Evolutionary conservation across 176 grass and related monocot species (phyloP), one percentile per base, ranked within the genome.

Genomic region (Oropetium thomaeum): DNA sequence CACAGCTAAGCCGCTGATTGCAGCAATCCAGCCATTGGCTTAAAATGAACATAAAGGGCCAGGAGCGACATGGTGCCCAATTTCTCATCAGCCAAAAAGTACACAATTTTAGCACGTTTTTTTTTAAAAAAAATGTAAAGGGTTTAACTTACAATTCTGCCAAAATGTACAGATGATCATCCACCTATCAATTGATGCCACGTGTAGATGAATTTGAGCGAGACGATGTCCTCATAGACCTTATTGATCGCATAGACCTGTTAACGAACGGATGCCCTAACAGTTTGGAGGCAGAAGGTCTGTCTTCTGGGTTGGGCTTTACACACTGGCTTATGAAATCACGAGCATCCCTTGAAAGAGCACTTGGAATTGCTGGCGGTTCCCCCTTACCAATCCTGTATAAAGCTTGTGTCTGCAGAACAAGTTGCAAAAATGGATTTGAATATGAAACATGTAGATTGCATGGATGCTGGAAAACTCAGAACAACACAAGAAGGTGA

Each of bases 301-400:
- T 89, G 22, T 85, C 90, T 20, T 90, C 72, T 47, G 90, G 90
- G 58, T 82, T 90, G 31, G 75, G 51, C 67, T 87, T 78, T 37
- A 93, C 87, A 43, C 90, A 93, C 53, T 82, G 78, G 54, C 84
- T 76, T 41, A 93, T 93, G 32, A 93, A 93, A 90, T 93, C 84
- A 57, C 84, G 87, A 31, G 90, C 90, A 76, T 89, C 87, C 79
- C 54, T 71, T 9, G 90, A 90, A 52, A 93, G 58, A 25, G 3
- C 0, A 58, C 27, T 84, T 29, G 90, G 90, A 79, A 93, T 82
- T 28, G 51, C 10, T 67, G 90, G 90, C 16, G 65, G 59, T 42
- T 90, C 87, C 17, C 84, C 90, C 45, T 65, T 89, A 6, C 90
- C 90, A 49, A 93, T 93, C 52, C 52, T 85, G 44, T 84, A 93